phyloP scores from a whole-genome alignment of 192 early-diverging fungal species.

The Coemansia sp. region DNA sequence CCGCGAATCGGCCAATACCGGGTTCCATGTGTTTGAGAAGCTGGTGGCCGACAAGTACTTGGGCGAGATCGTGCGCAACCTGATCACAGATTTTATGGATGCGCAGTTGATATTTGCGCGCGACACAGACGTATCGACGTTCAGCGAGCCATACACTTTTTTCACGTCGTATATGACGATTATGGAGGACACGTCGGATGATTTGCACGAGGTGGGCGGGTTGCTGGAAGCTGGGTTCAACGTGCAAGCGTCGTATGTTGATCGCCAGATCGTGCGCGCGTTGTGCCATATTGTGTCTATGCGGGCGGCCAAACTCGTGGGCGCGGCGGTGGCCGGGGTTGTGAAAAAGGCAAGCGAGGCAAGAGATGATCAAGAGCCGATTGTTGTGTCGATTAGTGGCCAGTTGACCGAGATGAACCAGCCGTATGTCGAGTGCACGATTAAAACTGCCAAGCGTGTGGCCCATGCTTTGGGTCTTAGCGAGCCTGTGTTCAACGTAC shows the following conservation, averaged over 20 bases:
- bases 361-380: constrained; percentile 9
- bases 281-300: constrained; percentile 81
- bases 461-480: not conserved
- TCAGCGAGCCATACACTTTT: constrained; percentile 68
- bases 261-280: constrained; percentile 77
- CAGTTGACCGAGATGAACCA: constrained; percentile 54
- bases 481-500: constrained; percentile 30
- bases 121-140: constrained; percentile 50
- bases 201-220: constrained; percentile 63
- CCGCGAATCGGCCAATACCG: constrained; percentile 76
- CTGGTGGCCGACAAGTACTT: constrained; percentile 93
- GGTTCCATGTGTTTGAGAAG: constrained; percentile 87
- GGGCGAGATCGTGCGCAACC: constrained; percentile 84
- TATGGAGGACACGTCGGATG: constrained; percentile 66
- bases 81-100: constrained; percentile 81
- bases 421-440: constrained; percentile 42
- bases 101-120: constrained; percentile 70
- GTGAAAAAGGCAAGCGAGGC: constrained; percentile 27
- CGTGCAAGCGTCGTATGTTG: constrained; percentile 65
- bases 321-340: constrained; percentile 62
- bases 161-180: constrained; percentile 75
- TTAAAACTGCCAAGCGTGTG: constrained; percentile 19
- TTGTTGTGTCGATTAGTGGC: constrained; percentile 40
- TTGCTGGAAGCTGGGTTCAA: constrained; percentile 72
- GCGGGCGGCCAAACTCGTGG: constrained; percentile 80